Evolutionary conservation across 2,329 filamentous ascomycete genomes (phyloP).

Genomic region (Sclerotinia spermophila): DNA sequence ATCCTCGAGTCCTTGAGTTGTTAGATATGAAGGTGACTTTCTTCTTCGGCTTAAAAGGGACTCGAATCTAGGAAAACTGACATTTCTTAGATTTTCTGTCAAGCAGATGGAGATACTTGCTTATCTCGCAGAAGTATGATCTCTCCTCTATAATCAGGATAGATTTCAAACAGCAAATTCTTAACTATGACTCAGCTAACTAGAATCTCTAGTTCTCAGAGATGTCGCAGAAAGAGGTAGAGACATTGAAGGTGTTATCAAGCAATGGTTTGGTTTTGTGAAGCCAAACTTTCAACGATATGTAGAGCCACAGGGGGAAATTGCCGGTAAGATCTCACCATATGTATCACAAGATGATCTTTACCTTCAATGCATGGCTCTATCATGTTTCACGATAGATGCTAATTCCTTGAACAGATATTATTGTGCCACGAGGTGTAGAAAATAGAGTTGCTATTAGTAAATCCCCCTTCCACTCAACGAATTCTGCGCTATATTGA

Average conservation of each 20-base stretch:
- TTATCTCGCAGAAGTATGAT: conserved; percentile 76
- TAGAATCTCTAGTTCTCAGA: conserved; percentile 53
- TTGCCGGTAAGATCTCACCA: conserved; percentile 61
- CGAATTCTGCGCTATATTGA: not conserved
- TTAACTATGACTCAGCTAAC: conserved; percentile 15
- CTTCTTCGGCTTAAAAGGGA: not conserved
- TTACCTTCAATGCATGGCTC: not conserved
- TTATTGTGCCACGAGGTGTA: conserved; percentile 91
- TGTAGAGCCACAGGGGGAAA: conserved; percentile 85
- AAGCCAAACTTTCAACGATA: conserved; percentile 96
- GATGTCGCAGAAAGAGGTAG: conserved; percentile 86
- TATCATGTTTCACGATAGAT: not conserved
- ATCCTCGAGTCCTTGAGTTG: conserved; percentile 77
- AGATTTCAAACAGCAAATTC: not conserved
- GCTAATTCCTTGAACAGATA: conserved; percentile 50
- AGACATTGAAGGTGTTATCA: conserved; percentile 92
- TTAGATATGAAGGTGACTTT: conserved; percentile 77
- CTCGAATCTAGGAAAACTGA: conserved; percentile 12
- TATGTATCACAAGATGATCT: not conserved
- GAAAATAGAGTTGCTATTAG: conserved; percentile 90
- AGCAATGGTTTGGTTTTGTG: conserved; percentile 95
- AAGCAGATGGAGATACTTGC: conserved; percentile 92
- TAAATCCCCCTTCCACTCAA: conserved; percentile 40
- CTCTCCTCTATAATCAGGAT: not conserved
- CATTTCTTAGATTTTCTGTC: conserved; percentile 73